Evolutionary conservation across 306 rosid species (phyloP), one percentile per base, ranked within the genome.

Genomic region (Inga leiocalycina): DNA sequence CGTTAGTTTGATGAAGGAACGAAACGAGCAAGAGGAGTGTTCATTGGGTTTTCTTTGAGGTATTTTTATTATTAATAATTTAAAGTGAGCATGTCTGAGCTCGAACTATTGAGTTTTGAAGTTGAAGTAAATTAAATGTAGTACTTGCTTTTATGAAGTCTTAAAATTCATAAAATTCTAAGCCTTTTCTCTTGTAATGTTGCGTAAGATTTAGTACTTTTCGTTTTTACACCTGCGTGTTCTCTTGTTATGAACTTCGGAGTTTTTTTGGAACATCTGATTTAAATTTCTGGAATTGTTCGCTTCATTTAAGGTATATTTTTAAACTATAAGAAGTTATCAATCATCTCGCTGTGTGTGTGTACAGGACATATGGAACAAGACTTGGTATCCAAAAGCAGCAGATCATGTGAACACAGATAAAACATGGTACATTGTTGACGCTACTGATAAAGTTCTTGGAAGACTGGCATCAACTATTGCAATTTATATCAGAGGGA

Each of bases 381-480:
- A 79, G 32, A 91, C 93, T 48, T 96, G 97, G 97, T 93, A 97
- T 81, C 99, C 99, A 52, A 97, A 97, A 87, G 99, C 98, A 79
- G 92, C 88, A 4, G 98, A 97, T 86, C 99, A 97, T 69, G 91
- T 94, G 74, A 94, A 92, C 83, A 92, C 97, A 45, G 97, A 90
- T 45, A 92, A 97, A 71, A 86, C 91, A 32, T 97, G 98, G 99
- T 97, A 89, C 71, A 81, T 97, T 71, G 98, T 97, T 67, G 99
- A 97, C 84, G 99, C 99, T 24, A 82, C 95, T 3, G 98, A 97
- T 80, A 90, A 91, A 85, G 82, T 97, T 85, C 97, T 94, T 77
- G 99, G 98, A 73, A 89, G 98, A 83, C 84, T 97, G 45, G 99
- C 99, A 67, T 97, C 98, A 15, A 94, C 99, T 4, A 94, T 97